Conservation (phyloP, 805 yeast species). For the Metahyphopichia silvanorum region DNA sequence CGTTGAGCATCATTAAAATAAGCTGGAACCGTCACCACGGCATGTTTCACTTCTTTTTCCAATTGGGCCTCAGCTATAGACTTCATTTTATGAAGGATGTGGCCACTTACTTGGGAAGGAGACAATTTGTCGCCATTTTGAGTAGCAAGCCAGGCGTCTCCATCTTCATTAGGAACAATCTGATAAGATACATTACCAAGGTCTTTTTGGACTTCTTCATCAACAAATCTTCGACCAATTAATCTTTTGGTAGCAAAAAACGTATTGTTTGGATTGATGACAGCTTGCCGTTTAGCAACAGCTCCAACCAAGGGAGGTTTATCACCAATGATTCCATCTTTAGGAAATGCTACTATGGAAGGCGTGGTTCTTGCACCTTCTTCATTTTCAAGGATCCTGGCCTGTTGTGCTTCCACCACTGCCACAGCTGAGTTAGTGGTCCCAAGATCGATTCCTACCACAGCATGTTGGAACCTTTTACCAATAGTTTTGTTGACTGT, state of each 20-base stretch:
- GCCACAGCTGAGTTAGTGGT: slow-evolving; percentile 89
- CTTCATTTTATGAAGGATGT: slow-evolving; percentile 62
- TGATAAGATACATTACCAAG: slow-evolving; percentile 58
- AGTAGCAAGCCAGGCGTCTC: slow-evolving; percentile 66
- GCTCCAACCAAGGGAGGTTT: slow-evolving; percentile 51
- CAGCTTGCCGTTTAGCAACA: slow-evolving; percentile 75
- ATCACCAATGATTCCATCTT: slow-evolving; percentile 8
- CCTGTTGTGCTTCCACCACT: slow-evolving; percentile 58
- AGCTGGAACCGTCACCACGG: slow-evolving; percentile 86
- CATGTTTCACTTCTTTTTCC: slow-evolving; percentile 47
- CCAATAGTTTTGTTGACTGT: too few species aligned
- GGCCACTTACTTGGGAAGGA: slow-evolving; percentile 72
- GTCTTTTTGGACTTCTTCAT: slow-evolving; percentile 69
- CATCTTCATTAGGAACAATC: slow-evolving; percentile 56
- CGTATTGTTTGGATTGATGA: slow-evolving; percentile 72
- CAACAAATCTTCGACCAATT: slow-evolving; percentile 70
- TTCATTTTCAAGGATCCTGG: slow-evolving; percentile 69
- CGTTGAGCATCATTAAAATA: slow-evolving; percentile 75
- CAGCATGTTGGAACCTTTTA: slow-evolving; percentile 27
- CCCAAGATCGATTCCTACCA: slow-evolving; percentile 80
- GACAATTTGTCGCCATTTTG: slow-evolving; percentile 47
- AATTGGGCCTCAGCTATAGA: slow-evolving; percentile 60
- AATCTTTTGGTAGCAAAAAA: slow-evolving; percentile 80
- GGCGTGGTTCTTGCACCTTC: slow-evolving; percentile 82
- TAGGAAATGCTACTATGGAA: slow-evolving; percentile 67